Evolutionary conservation across 306 rosid genomes (phyloP).

Genomic region (Quercus parvula): DNA sequence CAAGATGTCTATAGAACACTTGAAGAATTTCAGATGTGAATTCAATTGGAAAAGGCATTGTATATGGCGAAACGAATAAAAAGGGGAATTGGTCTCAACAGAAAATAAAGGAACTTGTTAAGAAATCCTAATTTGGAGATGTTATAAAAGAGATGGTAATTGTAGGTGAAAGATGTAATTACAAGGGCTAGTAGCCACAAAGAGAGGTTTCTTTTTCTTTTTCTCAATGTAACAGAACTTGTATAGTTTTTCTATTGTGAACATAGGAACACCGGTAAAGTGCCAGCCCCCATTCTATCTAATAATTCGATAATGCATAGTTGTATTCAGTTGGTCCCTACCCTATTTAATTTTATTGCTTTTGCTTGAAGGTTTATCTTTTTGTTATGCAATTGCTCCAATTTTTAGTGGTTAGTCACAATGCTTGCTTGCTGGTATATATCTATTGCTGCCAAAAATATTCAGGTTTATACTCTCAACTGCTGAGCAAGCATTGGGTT

Average conservation of each 20-base stretch:
- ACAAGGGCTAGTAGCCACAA: slow-evolving; percentile 20
- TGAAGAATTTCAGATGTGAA: slow-evolving; percentile 20
- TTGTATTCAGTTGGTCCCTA: not conserved
- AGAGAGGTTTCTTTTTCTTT: slow-evolving; percentile 22
- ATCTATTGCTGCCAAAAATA: too few relatives aligned
- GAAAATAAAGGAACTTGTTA: slow-evolving; percentile 25
- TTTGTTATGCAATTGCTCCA: not conserved
- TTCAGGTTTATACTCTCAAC: too few relatives aligned
- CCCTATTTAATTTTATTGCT: not conserved
- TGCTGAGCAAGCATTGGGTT: too few relatives aligned
- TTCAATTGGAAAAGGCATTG: slow-evolving; percentile 36
- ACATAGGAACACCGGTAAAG: slow-evolving; percentile 16
- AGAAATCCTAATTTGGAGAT: slow-evolving; percentile 8
- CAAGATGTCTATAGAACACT: not conserved
- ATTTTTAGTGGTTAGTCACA: not conserved
- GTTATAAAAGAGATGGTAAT: slow-evolving; percentile 13
- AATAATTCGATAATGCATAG: not conserved
- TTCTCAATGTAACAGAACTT: slow-evolving; percentile 19
- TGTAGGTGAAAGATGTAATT: slow-evolving; percentile 31
- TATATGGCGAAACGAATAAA: slow-evolving; percentile 35
- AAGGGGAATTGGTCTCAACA: slow-evolving; percentile 9
- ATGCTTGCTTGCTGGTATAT: too few relatives aligned
- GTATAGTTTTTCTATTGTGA: slow-evolving; percentile 31
- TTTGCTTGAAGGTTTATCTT: not conserved
- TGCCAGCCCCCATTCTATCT: not conserved